phyloP scores from a whole-genome alignment of 1,284 basidiomycete genomes.

The Cutaneotrichosporon spelunceum region DNA sequence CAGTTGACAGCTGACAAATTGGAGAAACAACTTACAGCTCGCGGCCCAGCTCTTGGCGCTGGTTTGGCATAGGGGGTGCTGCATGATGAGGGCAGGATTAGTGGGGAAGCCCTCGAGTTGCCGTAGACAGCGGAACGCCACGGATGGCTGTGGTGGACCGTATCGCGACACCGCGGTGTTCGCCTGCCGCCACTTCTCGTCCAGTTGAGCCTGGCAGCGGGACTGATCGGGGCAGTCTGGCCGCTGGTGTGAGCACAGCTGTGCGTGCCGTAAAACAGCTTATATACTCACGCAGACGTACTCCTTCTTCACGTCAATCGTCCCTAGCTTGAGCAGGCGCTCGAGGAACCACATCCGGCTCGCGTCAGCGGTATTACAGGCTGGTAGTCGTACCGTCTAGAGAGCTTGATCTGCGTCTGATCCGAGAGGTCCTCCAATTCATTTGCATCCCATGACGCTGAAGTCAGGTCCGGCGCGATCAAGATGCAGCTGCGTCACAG shows the following conservation, averaged over 20 bases:
- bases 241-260: conserved; percentile 57
- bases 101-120: conserved; percentile 61
- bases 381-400: conserved; percentile 63
- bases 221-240: conserved; percentile 74
- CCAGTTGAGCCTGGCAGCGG: conserved; percentile 77
- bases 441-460: conserved; percentile 58
- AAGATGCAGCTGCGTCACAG: neutral
- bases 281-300: conserved; percentile 33
- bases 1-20: conserved; percentile 2
- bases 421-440: conserved; percentile 74
- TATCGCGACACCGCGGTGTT: conserved; percentile 83
- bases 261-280: neutral
- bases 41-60: conserved; percentile 81
- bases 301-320: conserved; percentile 79
- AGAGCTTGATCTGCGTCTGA: conserved; percentile 77
- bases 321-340: conserved; percentile 82
- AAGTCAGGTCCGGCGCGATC: neutral
- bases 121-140: conserved; percentile 28
- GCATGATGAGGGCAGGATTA: conserved; percentile 85
- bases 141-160: conserved; percentile 55
- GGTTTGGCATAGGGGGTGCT: conserved; percentile 78
- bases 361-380: conserved; percentile 7
- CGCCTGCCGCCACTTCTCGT: conserved; percentile 88
- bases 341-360: conserved; percentile 92
- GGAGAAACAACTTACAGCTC: conserved; percentile 60